These are phyloP conservation scores for Boletus rex-veris DNA, from an alignment of 768 basidiomycete species.

Conservation along the genomic window DNA sequence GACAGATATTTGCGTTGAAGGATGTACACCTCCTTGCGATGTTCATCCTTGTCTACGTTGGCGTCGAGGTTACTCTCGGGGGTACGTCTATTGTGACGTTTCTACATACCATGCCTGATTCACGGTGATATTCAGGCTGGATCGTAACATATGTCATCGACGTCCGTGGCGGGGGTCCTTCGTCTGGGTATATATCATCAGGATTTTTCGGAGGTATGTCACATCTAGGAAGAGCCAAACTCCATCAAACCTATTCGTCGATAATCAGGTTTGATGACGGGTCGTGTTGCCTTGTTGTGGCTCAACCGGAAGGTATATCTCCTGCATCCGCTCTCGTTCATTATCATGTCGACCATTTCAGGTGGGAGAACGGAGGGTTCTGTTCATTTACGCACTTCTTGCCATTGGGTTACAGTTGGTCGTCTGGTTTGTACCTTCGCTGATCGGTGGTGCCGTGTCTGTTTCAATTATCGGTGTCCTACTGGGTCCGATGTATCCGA, in stretches of 20 bases:
- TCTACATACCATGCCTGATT: not conserved
- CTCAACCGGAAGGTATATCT: constrained; percentile 46
- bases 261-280: constrained; percentile 50
- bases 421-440: constrained; percentile 54
- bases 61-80: constrained; percentile 55
- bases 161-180: constrained; percentile 42
- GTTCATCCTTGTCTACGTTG: constrained; percentile 66
- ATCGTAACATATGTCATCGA: constrained; percentile 59
- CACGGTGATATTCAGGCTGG: constrained; percentile 46
- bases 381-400: constrained; percentile 50
- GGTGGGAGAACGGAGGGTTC: constrained; percentile 53
- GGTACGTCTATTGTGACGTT: constrained; percentile 23
- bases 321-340: not conserved
- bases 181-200: constrained; percentile 49
- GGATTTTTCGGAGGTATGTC: constrained; percentile 53
- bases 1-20: constrained; percentile 49
- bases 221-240: not conserved
- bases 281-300: constrained; percentile 55
- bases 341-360: constrained; percentile 11
- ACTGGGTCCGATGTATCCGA: constrained; percentile 51
- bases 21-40: constrained; percentile 61
- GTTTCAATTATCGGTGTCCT: constrained; percentile 55
- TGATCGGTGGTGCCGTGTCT: constrained; percentile 52
- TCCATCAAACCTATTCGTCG: not conserved
- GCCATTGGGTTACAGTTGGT: constrained; percentile 54